phyloP scores from a whole-genome alignment of 495 filamentous ascomycete species.

The Parmelia sp. region DNA sequence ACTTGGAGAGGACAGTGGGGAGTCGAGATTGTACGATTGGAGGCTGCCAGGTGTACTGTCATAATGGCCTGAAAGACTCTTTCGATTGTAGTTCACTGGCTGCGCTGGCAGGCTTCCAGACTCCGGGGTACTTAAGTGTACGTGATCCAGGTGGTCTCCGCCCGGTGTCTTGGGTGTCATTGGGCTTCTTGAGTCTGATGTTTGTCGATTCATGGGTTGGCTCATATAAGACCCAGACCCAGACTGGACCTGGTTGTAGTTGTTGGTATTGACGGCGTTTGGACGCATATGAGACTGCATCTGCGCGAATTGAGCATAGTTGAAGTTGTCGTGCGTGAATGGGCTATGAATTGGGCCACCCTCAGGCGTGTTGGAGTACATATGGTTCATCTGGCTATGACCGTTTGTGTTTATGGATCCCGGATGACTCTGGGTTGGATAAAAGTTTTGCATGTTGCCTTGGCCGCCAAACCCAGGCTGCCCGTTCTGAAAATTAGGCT shows the following conservation, averaged over 20 bases:
- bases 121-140: slow-evolving; percentile 57
- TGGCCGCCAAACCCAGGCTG: slow-evolving; percentile 18
- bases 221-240: slow-evolving; percentile 57
- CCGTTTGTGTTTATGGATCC: slow-evolving; percentile 45
- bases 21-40: slow-evolving; percentile 61
- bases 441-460: slow-evolving; percentile 39
- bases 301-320: slow-evolving; percentile 60
- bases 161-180: slow-evolving; percentile 73
- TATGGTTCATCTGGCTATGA: slow-evolving; percentile 55
- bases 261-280: slow-evolving; percentile 52
- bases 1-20: slow-evolving; percentile 67
- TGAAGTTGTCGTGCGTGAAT: slow-evolving; percentile 66
- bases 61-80: slow-evolving; percentile 76
- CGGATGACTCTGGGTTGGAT: slow-evolving; percentile 41
- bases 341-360: slow-evolving; percentile 83
- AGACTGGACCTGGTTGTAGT: slow-evolving; percentile 42
- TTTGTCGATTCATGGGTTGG: slow-evolving; percentile 60
- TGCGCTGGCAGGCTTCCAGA: slow-evolving; percentile 66
- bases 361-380: slow-evolving; percentile 82
- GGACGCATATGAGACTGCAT: slow-evolving; percentile 48
- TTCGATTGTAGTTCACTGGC: slow-evolving; percentile 62
- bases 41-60: slow-evolving; percentile 71
- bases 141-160: slow-evolving; percentile 46
- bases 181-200: slow-evolving; percentile 65
- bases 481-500: slow-evolving; percentile 24